phyloP scores from a whole-genome alignment of 2,329 filamentous ascomycete genomes.

The Cladosporium cucumerinum region DNA sequence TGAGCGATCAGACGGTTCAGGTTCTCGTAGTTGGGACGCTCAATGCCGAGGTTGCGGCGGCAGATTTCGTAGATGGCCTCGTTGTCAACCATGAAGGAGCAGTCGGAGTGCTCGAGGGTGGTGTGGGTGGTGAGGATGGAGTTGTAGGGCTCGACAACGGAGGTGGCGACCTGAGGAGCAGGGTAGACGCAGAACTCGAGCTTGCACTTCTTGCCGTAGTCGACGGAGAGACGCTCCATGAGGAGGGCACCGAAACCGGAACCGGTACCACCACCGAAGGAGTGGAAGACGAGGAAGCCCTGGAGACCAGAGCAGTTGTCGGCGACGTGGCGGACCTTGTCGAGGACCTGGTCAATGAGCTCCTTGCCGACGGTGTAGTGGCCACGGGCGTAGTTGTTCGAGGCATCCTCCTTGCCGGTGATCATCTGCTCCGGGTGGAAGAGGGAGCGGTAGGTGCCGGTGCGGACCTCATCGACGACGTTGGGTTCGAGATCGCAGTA shows the following conservation, averaged over 20 bases:
- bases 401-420: conserved; percentile 99
- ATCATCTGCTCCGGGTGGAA: conserved; percentile 99
- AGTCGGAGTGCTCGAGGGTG: conserved; percentile 98
- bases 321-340: conserved; percentile 96
- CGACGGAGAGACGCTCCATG: conserved; percentile 97
- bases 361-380: conserved; percentile 99
- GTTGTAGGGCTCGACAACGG: conserved; percentile 99
- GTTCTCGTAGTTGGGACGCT: conserved; percentile 98
- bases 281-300: conserved; percentile 99
- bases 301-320: conserved; percentile 98
- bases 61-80: conserved; percentile 99
- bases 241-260: conserved; percentile 97
- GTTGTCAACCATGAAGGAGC: conserved; percentile 99
- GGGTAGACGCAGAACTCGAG: conserved; percentile 99
- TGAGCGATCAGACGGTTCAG: conserved; percentile 98
- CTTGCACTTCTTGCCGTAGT: conserved; percentile 99
- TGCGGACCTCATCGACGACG: conserved; percentile 98
- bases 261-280: conserved; percentile 97
- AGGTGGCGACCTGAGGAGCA: conserved; percentile 92
- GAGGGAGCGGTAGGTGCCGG: conserved; percentile 88
- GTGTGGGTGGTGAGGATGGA: conserved; percentile 98
- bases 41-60: conserved; percentile 93
- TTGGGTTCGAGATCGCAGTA: conserved; percentile 99
- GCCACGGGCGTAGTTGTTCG: conserved; percentile 99
- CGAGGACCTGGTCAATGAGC: conserved; percentile 94